Evolutionary conservation across 2,329 filamentous ascomycete genomes (phyloP).

Genomic region (Geosmithia putterillii): DNA sequence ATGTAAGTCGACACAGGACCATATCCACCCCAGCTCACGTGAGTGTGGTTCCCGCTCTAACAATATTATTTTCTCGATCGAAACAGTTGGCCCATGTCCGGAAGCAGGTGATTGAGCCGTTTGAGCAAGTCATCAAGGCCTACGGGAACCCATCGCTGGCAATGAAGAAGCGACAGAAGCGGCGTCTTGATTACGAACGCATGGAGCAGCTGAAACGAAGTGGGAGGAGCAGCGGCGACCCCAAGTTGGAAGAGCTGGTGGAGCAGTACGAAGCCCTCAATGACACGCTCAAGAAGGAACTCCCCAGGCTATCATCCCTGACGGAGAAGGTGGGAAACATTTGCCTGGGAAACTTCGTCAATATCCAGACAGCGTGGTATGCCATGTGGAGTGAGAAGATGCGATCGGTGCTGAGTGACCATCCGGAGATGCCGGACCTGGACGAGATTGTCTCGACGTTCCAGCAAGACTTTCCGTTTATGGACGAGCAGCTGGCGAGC

Average conservation of each 20-base stretch:
- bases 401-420: conserved; percentile 56
- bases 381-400: conserved; percentile 76
- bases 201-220: conserved; percentile 65
- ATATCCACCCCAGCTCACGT: background rate
- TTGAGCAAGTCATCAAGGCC: conserved; percentile 64
- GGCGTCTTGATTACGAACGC: conserved; percentile 79
- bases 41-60: background rate
- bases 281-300: conserved; percentile 82
- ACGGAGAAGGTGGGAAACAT: conserved; percentile 78
- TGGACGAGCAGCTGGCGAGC: conserved; percentile 57
- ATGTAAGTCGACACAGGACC: conserved; percentile 51
- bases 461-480: conserved; percentile 63
- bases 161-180: conserved; percentile 90
- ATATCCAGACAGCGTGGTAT: conserved; percentile 76
- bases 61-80: conserved; percentile 4
- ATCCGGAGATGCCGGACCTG: conserved; percentile 49
- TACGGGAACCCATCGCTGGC: conserved; percentile 77
- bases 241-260: conserved; percentile 70
- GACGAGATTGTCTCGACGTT: conserved; percentile 68
- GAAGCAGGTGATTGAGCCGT: conserved; percentile 75
- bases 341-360: conserved; percentile 72
- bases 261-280: conserved; percentile 88
- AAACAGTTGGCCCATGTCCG: conserved; percentile 51
- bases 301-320: conserved; percentile 69
- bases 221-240: conserved; percentile 79